phyloP scores from a whole-genome alignment of 352 stramenopile genomes.

The Phytophthora ramorum region DNA sequence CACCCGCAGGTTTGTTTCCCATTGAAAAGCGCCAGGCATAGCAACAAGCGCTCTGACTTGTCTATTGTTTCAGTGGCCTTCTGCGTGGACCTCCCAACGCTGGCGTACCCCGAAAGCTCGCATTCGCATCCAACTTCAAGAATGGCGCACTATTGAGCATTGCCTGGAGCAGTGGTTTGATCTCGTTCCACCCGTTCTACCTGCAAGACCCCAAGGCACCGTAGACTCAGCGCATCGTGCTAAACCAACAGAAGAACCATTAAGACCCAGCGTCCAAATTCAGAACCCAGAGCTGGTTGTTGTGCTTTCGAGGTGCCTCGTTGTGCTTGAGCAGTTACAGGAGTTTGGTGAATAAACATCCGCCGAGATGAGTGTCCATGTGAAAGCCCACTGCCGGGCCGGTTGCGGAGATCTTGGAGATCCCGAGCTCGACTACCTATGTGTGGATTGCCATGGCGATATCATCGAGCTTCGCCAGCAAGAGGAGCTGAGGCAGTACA shows the following conservation, averaged over 20 bases:
- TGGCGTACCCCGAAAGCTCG: conserved; percentile 60
- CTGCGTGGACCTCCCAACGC: conserved; percentile 66
- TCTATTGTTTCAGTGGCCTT: conserved; percentile 44
- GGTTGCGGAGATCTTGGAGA: conserved; percentile 70
- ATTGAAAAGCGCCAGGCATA: background rate
- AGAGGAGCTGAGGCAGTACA: conserved; percentile 47
- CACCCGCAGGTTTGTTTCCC: conserved; percentile 51
- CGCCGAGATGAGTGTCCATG: conserved; percentile 51
- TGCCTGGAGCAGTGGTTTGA: conserved; percentile 77
- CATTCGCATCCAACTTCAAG: conserved; percentile 76
- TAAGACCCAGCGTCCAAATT: conserved; percentile 19
- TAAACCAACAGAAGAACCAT: conserved; percentile 12
- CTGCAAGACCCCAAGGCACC: conserved; percentile 49
- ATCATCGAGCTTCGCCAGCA: conserved; percentile 52
- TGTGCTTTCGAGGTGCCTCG: conserved; percentile 5
- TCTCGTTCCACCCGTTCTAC: conserved; percentile 87
- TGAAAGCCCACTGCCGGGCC: conserved; percentile 54
- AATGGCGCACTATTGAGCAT: conserved; percentile 73
- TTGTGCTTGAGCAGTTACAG: conserved; percentile 19
- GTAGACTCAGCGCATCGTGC: conserved; percentile 14
- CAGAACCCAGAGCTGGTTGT: conserved; percentile 6
- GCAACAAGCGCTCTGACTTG: background rate
- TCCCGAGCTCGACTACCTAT: conserved; percentile 65
- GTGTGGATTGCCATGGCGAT: conserved; percentile 71
- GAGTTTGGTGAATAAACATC: background rate